Evolutionary conservation across 306 rosid species (phyloP), one percentile per base, ranked within the genome.

Genomic region (Prosopis cineraria): DNA sequence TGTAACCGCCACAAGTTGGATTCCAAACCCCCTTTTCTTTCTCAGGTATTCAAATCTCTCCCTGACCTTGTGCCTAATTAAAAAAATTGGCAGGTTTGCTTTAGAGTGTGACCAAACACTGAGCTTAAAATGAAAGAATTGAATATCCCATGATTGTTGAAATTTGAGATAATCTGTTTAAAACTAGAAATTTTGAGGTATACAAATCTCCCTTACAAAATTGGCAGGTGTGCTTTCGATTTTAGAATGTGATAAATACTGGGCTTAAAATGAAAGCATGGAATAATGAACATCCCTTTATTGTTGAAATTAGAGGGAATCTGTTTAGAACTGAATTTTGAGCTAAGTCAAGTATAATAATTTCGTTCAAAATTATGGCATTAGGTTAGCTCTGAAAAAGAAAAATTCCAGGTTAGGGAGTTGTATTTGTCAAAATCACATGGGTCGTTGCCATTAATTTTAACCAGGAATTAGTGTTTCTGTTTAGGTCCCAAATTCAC

Each of bases 11-110:
- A 65, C 27, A 75, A 30, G 45, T 70, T 94, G 52, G 90, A 92
- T 81, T 82, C 80, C 34, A 92, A 92, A 62, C 97, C 97, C 60
- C 98, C 97, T 31, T 89, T 82, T 84, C 98, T 94, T 55, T 92
- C 97, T 59, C 98, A 87, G 92, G 97, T 85, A 82, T 19, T 73
- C 16, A 31, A 27, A 37, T 22, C 72, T 74, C 34, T 20, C 71
- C 43, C 48, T 10, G 7, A 16, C 27, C n/a, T 5, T 11, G 3
- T 30, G 66, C 66, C 20, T 59, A 11, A 29, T 60, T 7, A 13
- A 7, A 13, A 13, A 12, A 12, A 27, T 27, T 27, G 19, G 7
- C 33, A 11, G n/a, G n/a, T 58, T 14, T 58, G 65, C 7, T 58
- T 58, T 25, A 58, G 34, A 56, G 25, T 25, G 17, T 56, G 63